Conservation (phyloP, 1,284 basidiomycete genomes). For the Tylopilus sp. region DNA sequence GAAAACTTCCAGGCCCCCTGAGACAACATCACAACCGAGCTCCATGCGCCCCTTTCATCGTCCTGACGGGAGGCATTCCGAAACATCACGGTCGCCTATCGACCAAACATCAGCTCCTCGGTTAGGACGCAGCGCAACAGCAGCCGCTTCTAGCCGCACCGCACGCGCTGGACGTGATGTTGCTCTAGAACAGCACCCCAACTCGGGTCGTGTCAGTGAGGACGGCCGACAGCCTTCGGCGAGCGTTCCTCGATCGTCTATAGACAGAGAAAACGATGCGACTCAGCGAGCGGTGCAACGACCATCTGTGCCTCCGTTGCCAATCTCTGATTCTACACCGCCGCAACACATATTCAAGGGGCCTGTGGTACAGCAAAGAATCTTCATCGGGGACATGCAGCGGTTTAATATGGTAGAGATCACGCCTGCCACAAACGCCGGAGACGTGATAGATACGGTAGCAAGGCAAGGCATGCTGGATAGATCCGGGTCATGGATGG, state of each 20-base stretch:
- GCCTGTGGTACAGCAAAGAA: slow-evolving; percentile 52
- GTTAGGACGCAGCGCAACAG: slow-evolving; percentile 33
- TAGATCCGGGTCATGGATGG: slow-evolving; percentile 64
- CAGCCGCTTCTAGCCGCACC: slow-evolving; percentile 10
- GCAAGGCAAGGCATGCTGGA: slow-evolving; percentile 59
- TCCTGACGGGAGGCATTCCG: slow-evolving; percentile 31
- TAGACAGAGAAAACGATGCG: slow-evolving; percentile 25
- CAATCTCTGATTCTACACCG: slow-evolving; percentile 29
- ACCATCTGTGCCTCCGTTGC: slow-evolving; percentile 38
- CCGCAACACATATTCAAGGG: slow-evolving; percentile 23
- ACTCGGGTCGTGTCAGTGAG: slow-evolving; percentile 26
- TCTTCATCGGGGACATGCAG: slow-evolving; percentile 74
- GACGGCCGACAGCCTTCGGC: slow-evolving; percentile 25
- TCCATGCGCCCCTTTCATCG: slow-evolving; percentile 60
- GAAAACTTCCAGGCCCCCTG: slow-evolving; percentile 20
- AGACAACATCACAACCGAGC: slow-evolving; percentile 37
- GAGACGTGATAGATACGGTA: slow-evolving; percentile 61
- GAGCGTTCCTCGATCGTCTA: slow-evolving; percentile 20
- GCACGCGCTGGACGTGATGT: slow-evolving; percentile 18
- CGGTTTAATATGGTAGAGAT: slow-evolving; percentile 69
- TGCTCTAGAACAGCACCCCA: slow-evolving; percentile 18
- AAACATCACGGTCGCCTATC: slow-evolving; percentile 30
- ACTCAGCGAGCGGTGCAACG: slow-evolving; percentile 24
- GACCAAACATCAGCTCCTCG: slow-evolving; percentile 33
- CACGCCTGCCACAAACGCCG: slow-evolving; percentile 54